Evolutionary conservation across 192 early-diverging fungal genomes (phyloP).

Genomic region (Rhizophagus sp.): DNA sequence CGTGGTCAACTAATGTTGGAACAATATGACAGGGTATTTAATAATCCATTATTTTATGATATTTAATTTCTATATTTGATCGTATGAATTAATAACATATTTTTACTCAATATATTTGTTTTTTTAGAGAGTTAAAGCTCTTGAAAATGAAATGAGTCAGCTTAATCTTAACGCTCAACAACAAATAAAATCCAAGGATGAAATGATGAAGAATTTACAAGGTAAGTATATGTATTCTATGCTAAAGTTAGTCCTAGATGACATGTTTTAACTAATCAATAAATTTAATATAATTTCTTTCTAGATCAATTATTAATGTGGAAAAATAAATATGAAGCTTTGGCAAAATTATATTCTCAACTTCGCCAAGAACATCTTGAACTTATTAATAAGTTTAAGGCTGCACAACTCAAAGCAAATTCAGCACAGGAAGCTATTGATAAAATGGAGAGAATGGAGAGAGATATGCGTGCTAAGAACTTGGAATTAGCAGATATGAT

Average conservation of each 20-base stretch:
- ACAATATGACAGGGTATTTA: conserved; percentile 78
- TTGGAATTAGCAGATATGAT: conserved; percentile 83
- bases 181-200: conserved; percentile 80
- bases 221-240: conserved; percentile 40
- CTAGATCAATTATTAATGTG: conserved; percentile 91
- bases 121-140: conserved; percentile 68
- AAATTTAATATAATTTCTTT: background rate
- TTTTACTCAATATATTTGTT: background rate
- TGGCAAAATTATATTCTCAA: conserved; percentile 98
- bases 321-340: conserved; percentile 96
- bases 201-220: conserved; percentile 80
- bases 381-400: conserved; percentile 87
- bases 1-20: conserved; percentile 81
- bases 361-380: conserved; percentile 95
- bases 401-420: conserved; percentile 78
- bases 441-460: conserved; percentile 79
- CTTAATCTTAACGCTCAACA: conserved; percentile 70
- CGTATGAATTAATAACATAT: conserved; percentile 14
- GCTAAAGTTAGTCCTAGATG: background rate
- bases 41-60: conserved; percentile 17
- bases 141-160: conserved; percentile 83
- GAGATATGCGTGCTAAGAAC: conserved; percentile 73
- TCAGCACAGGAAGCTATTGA: conserved; percentile 82
- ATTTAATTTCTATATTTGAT: background rate
- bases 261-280: background rate